Percentiles rank a stretch among this genome's conserved stretches.
phyloP scores from a whole-genome alignment of 1,284 basidiomycete species.

The Mycosarcoma maydis region DNA sequence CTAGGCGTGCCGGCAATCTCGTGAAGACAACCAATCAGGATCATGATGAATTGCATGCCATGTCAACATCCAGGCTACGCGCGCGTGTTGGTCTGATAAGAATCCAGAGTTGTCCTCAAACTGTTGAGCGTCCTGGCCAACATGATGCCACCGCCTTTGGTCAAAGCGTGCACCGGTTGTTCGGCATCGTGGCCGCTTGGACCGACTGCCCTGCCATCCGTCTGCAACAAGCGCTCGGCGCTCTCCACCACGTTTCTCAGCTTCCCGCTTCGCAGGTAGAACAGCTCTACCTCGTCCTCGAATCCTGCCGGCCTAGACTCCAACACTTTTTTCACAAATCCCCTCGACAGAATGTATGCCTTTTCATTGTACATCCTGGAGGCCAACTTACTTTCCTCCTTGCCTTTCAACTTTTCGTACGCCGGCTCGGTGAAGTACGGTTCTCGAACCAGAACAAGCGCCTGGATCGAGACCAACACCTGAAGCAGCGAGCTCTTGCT shows the following conservation, averaged over 20 bases:
- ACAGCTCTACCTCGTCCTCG: conserved; percentile 77
- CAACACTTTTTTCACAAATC: conserved; percentile 85
- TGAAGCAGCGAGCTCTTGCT: conserved; percentile 81
- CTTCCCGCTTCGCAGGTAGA: conserved; percentile 71
- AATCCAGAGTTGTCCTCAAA: conserved; percentile 4
- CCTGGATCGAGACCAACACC: conserved; percentile 91
- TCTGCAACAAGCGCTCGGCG: conserved; percentile 12
- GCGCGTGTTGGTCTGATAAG: no score
- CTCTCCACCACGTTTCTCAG: conserved; percentile 27
- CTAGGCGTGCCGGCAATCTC: no score
- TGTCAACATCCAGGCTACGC: no score
- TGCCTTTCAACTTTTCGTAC: conserved; percentile 69
- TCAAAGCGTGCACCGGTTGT: conserved; percentile 60
- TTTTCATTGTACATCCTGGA: conserved; percentile 82
- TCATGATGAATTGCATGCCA: no score
- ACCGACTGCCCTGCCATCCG: background rate
- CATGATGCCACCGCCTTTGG: conserved; percentile 47
- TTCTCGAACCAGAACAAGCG: conserved; percentile 87
- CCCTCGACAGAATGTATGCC: conserved; percentile 87
- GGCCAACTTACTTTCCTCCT: conserved; percentile 86
- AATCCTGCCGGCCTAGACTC: conserved; percentile 79
- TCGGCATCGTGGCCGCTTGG: conserved; percentile 22
- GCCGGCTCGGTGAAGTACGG: conserved; percentile 71
- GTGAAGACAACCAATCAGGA: no score
- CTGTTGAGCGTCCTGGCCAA: conserved; percentile 23